These are phyloP conservation scores for Ceratobasidium sp. DNA, from an alignment of 1,284 basidiomycete species.

Conservation along the genomic window DNA sequence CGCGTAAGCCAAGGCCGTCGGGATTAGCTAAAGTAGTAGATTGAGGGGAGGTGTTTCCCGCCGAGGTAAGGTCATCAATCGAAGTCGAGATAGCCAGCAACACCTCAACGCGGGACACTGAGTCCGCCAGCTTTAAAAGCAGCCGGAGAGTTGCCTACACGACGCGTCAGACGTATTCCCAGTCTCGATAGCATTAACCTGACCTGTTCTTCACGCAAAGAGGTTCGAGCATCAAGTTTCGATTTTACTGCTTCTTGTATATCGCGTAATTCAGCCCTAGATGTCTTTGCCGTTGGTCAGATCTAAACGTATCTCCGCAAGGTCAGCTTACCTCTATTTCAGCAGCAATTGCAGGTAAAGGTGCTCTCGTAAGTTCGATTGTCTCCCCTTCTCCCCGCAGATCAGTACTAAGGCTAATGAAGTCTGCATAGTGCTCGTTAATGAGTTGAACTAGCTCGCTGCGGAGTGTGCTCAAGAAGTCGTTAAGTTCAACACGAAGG, in stretches of 20 bases:
- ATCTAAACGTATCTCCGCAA: background rate
- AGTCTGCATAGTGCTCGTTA: constrained; percentile 97
- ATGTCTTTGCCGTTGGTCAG: constrained; percentile 60
- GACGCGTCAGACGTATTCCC: constrained; percentile 3
- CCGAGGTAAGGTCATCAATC: constrained; percentile 53
- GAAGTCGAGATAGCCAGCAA: constrained; percentile 74
- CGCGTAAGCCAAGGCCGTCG: constrained; percentile 45
- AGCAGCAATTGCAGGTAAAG: constrained; percentile 69
- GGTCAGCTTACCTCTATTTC: constrained; percentile 72
- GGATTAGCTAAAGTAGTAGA: constrained; percentile 24
- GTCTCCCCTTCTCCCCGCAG: constrained; percentile 83
- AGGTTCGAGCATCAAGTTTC: constrained; percentile 78
- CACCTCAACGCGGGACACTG: constrained; percentile 82
- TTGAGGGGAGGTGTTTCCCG: constrained; percentile 7
- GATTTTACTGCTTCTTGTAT: constrained; percentile 80
- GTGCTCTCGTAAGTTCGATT: constrained; percentile 71
- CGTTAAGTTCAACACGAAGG: constrained; percentile 84
- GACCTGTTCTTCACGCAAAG: constrained; percentile 86
- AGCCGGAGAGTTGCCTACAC: constrained; percentile 80
- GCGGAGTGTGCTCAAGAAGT: constrained; percentile 84
- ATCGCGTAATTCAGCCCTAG: constrained; percentile 68
- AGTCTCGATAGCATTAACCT: background rate
- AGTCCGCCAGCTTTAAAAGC: constrained; percentile 89
- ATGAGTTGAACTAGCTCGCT: constrained; percentile 95
- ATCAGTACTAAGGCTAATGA: constrained; percentile 93